Evolutionary conservation across 495 filamentous ascomycete genomes (phyloP), one percentile per base, ranked within the genome.

Genomic region (Xylaria cubensis): DNA sequence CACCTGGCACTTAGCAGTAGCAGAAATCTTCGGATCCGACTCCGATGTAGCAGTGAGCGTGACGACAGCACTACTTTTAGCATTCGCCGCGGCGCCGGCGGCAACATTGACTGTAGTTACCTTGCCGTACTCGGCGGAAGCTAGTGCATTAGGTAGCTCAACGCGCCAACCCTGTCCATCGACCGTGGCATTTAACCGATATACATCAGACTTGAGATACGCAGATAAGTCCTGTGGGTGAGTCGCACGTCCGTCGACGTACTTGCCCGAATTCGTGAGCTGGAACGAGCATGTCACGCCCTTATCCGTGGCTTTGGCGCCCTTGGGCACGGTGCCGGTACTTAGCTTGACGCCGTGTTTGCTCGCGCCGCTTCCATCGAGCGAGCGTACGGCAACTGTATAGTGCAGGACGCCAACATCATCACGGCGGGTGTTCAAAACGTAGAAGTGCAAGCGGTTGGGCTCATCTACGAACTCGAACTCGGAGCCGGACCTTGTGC

Each of bases 391-490:
- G 42, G 75, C 80, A 1, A 82, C 80, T 6, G 75, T 80, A 64
- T 84, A 84, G 36, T 76, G 75, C 24, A 84, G 71, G 10, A 83
- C 73, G 8, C 82, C 82, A 8, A 13, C 62, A 10, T 66, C 64
- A 64, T 83, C 81, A 8, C 82, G 79, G 34, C 79, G 73, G 17
- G 77, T 77, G 15, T 78, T 74, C 1, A 84, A 13, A 46, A 83
- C 74, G 64, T 84, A 84, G 56, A 84, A 77, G 62, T 83, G 82
- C 24, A 84, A 67, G 15, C 74, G 44, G 56, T 84, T 84, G 9
- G 77, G 71, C 70, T 75, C 75, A 64, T 84, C 82, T n/a, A 76
- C 70, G 64, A 75, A 78, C 72, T 83, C 82, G 55, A 70, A 84
- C 65, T 82, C 50, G 10, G 81, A 83, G 17, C 81, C 81, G 0